Percentiles rank a stretch among this genome's conserved stretches.
These are phyloP conservation scores for Arachnomyces sp. DNA, from an alignment of 2,329 filamentous ascomycete genomes.

Conservation along the genomic window DNA sequence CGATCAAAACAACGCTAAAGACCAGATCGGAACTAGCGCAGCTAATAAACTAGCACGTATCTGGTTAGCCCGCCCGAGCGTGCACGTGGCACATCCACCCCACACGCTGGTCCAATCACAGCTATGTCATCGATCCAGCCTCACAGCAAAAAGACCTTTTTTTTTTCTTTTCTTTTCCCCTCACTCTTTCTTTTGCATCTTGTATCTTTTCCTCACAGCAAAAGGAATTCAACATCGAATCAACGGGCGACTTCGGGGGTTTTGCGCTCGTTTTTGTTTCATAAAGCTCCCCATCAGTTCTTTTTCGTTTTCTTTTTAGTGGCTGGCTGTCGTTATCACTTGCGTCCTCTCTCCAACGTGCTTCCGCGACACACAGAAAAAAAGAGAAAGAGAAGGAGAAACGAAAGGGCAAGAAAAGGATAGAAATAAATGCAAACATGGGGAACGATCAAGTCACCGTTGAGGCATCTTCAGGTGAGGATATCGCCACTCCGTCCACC, in stretches of 20 bases:
- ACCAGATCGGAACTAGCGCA: too few relatives aligned
- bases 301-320: constrained; percentile 2
- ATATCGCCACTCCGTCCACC: constrained; percentile 6
- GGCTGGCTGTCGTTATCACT: not conserved
- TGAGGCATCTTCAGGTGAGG: constrained; percentile 14
- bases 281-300: constrained; percentile 40
- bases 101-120: constrained; percentile 12
- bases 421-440: too few relatives aligned
- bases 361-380: constrained; percentile 3
- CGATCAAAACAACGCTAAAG: too few relatives aligned
- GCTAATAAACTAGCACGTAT: too few relatives aligned
- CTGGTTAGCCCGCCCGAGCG: too few relatives aligned
- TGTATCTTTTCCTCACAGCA: constrained; percentile 3
- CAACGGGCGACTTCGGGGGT: constrained; percentile 50
- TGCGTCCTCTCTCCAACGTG: not conserved
- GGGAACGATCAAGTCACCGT: constrained; percentile 18
- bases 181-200: constrained; percentile 6
- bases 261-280: constrained; percentile 45
- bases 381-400: not conserved
- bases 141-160: constrained; percentile 8
- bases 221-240: constrained; percentile 7
- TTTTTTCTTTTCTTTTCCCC: constrained; percentile 11
- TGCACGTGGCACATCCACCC: too few relatives aligned
- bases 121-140: not conserved
- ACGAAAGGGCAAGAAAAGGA: not conserved